A percentile compares a stretch with the other conserved stretches of the same genome.
These are phyloP conservation scores for Penicillium tannophilum DNA, from an alignment of 495 filamentous ascomycete genomes.

Conservation along the genomic window DNA sequence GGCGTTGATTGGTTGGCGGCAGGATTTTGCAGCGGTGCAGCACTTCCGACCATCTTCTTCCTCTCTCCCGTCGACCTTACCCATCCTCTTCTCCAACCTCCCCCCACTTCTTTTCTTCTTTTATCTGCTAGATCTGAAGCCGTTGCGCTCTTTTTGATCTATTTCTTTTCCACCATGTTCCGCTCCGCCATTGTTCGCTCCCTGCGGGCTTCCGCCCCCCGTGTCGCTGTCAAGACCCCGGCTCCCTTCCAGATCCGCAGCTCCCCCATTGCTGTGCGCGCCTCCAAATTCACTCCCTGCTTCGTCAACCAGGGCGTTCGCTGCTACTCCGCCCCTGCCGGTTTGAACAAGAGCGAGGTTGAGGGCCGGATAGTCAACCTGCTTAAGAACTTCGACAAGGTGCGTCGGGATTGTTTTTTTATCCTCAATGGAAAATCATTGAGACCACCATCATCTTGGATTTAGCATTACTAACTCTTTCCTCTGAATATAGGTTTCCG, in stretches of 20 bases:
- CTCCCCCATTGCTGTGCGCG: constrained; percentile 52
- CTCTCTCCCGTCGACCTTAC: constrained; percentile 10
- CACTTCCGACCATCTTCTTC: constrained; percentile 30
- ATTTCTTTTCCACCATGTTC: constrained; percentile 68
- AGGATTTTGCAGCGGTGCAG: constrained; percentile 44
- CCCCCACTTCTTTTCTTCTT: constrained; percentile 22
- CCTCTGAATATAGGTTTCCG: constrained; percentile 60
- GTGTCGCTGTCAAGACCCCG: constrained; percentile 54
- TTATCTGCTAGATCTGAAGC: constrained; percentile 23
- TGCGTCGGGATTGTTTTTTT: constrained; percentile 46
- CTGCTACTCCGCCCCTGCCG: constrained; percentile 82
- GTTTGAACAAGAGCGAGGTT: constrained; percentile 78
- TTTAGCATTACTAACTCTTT: constrained; percentile 4
- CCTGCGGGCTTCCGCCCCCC: constrained; percentile 59
- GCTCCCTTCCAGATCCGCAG: constrained; percentile 57
- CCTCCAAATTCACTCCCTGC: constrained; percentile 49
- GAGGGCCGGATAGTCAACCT: constrained; percentile 91
- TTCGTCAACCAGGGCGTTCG: constrained; percentile 63
- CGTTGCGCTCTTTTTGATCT: constrained; percentile 31
- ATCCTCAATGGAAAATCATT: background rate
- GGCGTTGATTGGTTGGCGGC: constrained; percentile 46
- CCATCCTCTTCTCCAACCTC: constrained; percentile 14
- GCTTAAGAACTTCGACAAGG: constrained; percentile 96
- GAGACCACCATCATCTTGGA: background rate
- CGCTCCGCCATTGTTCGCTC: constrained; percentile 76